A percentile compares a stretch with the other conserved stretches of the same genome.
Conservation (phyloP, 441 rosid species). For the Croton laevigatus region DNA sequence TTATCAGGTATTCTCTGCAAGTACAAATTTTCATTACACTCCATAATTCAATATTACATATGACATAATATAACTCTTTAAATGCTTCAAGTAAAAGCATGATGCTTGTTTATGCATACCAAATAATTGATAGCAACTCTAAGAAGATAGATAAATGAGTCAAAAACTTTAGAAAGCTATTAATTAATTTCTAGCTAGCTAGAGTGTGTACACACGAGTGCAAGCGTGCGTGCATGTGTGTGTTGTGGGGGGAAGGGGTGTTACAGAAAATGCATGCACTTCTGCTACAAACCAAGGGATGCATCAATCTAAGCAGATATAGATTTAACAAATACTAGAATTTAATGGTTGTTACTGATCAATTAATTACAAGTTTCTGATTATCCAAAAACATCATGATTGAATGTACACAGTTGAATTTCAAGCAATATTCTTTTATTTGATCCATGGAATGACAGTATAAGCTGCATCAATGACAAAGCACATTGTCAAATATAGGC, state of each 20-base stretch:
- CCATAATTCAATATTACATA: constrained; percentile 1
- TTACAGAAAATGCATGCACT: neutral
- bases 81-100: neutral
- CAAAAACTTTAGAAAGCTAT: neutral
- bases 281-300: neutral
- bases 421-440: neutral
- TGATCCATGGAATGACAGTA: neutral
- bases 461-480: neutral
- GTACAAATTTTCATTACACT: constrained; percentile 8
- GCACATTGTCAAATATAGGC: constrained; percentile 6
- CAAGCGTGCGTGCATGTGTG: no score
- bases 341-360: neutral
- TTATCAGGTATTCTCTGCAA: constrained; percentile 95
- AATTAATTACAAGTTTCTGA: neutral
- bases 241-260: no score
- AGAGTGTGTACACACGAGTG: no score
- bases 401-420: neutral
- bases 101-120: neutral
- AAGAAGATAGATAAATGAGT: neutral
- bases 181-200: neutral
- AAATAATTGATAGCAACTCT: constrained; percentile 8
- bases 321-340: neutral
- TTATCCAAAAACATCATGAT: neutral
- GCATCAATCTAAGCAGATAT: neutral
- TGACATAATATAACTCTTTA: neutral